Evolutionary conservation across 306 rosid species (phyloP), one percentile per base, ranked within the genome.

Genomic region (Astragalus membranaceus): DNA sequence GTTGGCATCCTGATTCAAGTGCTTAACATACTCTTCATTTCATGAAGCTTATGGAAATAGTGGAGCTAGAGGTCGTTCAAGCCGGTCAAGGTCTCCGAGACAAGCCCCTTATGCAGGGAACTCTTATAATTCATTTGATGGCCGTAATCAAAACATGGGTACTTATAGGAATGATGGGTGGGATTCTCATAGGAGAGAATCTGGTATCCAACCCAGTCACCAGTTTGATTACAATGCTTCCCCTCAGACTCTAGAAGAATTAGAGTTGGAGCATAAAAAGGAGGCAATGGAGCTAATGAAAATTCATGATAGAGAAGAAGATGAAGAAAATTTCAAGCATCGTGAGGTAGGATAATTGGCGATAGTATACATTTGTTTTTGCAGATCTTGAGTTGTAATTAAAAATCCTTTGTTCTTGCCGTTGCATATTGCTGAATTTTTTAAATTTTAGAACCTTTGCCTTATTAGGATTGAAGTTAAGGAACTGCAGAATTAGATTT

Each of bases 11-110:
- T 85, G 91, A 83, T 74, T 81, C 82, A 79, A 87, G 83, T 76
- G 84, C 87, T 90, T 85, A 87, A 84, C 86, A 79, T 84, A 73
- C 82, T 89, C 87, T 91, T 87, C 92, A 81, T 94, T 87, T 95
- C 80, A 23, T 95, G 99, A 91, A 95, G 99, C 99, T 83, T 95
- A 77, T 80, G 96, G 88, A 78, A 89, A 79, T 73, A 88, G 85
- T 72, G 96, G 95, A 89, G 92, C 83, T 67, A 82, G 95, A 86
- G 91, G 90, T 58, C 96, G 80, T 58, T 82, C 97, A 79, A 91
- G 94, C 79, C 88, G 49, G 82, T 95, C 97, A 75, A 95, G 88
- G 66, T 91, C 99, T 83, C 97, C 99, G 46, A 88, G 87, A 37
- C 87, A 69, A 50, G 81, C 88, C 39, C 85, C 97, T 44, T 89